Conservation (phyloP, 306 rosid species). For the Senna tora region DNA sequence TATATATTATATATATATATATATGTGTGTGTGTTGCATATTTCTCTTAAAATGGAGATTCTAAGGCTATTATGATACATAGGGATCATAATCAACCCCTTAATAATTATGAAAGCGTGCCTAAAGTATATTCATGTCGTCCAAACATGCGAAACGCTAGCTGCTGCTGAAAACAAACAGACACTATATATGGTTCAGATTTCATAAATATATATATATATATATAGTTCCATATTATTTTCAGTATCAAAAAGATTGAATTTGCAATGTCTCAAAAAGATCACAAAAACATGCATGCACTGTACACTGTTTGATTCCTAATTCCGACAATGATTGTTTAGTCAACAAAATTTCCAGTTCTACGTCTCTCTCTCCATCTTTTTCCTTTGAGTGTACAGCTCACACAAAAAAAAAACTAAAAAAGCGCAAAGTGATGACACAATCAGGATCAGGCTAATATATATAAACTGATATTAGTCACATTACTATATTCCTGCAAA, state of each 20-base stretch:
- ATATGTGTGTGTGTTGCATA: too few relatives aligned
- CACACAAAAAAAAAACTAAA: background rate
- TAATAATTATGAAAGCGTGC: background rate
- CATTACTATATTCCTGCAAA: background rate
- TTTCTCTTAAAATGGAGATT: background rate
- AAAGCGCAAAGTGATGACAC: slow-evolving; percentile 17
- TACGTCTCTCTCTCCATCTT: background rate
- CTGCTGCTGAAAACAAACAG: background rate
- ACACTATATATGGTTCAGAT: background rate
- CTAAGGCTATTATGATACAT: background rate
- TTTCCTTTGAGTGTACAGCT: background rate
- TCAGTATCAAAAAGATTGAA: background rate
- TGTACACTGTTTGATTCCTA: slow-evolving; percentile 26
- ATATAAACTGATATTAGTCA: background rate
- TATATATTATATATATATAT: too few relatives aligned
- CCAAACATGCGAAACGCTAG: background rate
- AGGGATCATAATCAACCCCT: background rate
- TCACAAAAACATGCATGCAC: slow-evolving; percentile 25
- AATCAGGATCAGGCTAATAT: background rate
- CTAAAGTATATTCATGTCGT: slow-evolving; percentile 6
- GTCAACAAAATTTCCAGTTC: background rate
- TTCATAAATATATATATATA: too few relatives aligned
- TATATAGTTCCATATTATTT: background rate
- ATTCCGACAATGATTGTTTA: slow-evolving; percentile 23
- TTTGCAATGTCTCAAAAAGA: background rate